Base-by-base conservation (phyloP, 1,284 basidiomycete species). In the Leccinum ponderosum region DNA sequence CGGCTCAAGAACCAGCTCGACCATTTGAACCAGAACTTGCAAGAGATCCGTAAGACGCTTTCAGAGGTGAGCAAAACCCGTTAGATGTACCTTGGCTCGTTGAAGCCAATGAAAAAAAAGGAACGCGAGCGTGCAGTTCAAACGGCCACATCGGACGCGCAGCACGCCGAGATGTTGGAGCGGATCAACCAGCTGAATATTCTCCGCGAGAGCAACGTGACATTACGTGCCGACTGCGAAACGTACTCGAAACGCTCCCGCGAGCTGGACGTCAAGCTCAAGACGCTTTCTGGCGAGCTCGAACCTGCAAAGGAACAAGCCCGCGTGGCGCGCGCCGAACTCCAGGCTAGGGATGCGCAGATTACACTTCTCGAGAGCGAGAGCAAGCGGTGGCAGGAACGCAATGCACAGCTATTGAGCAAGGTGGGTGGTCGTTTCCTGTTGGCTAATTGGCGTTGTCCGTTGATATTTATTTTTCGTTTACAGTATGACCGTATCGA, bases 111-210 rank as follows among this genome's bases (percentile, higher is more conserved):
- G 12, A 8, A 42, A 37, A 37, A 39, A 39, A 39, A 94, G 90
- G 92, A 95, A 73, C 88, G 93, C 14, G 89, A 92, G 68, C 84
- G 85, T 53, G 89, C 89, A 3, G 83, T 88, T 7, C 83, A 90
- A 64, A 79, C 83, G 20, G 83, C 89, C 2, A 81, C 86, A 1
- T 90, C 89, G 3, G 87, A 90, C n/a, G 81, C 87, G 2, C 91
- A 95, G 69, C 94, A 96, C 66, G 83, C 87, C 12, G 93, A 95
- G 71, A 83, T 97, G 50, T 78, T 96, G 47, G 92, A 95, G 72
- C 86, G 92, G 68, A 95, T 96, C 75, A 92, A 94, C 66, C 90
- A 95, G 69, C 82, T 95, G 61, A 94, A 92, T 63, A 84, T 95
- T 58, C 81, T 96, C 6, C 87, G 94, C 50, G 94, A 97, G 76